phyloP scores from a whole-genome alignment of 2,329 filamentous ascomycete genomes.

The Neofusicoccum laricinum region DNA sequence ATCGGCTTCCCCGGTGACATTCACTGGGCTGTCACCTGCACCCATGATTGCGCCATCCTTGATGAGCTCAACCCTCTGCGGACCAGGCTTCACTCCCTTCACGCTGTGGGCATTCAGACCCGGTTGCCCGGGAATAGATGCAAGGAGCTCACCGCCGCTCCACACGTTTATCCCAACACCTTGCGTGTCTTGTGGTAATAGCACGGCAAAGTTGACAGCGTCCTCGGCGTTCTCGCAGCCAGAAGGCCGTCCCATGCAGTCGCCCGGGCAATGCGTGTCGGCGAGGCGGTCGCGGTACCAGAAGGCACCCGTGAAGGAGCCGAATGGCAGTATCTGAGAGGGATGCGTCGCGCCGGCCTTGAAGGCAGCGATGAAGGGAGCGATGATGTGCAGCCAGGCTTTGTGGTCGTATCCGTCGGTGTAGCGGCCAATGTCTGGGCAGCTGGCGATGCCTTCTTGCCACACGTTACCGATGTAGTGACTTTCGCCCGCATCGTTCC shows the following conservation, averaged over 20 bases:
- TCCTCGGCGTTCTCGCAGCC: conserved; percentile 10
- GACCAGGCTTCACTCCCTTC: conserved; percentile 1
- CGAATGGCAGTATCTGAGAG: conserved; percentile 6
- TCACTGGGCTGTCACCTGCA: neutral
- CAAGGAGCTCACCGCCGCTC: conserved; percentile 8
- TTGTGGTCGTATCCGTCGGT: conserved; percentile 34
- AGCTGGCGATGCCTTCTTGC: conserved; percentile 29
- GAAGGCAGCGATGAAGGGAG: conserved; percentile 37
- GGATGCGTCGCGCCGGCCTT: conserved; percentile 30
- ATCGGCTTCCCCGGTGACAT: conserved; percentile 1
- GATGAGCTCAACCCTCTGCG: conserved; percentile 10
- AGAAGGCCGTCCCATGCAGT: conserved; percentile 6
- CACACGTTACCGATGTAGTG: conserved; percentile 43
- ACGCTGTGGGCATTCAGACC: conserved; percentile 15
- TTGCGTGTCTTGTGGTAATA: neutral
- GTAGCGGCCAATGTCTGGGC: conserved; percentile 25
- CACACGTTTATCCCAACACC: conserved; percentile 9
- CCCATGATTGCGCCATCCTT: conserved; percentile 1
- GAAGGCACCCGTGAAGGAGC: conserved; percentile 4
- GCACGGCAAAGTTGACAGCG: conserved; percentile 10
- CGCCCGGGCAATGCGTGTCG: conserved; percentile 1
- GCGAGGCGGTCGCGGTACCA: conserved; percentile 15
- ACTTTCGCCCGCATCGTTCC: conserved; percentile 41
- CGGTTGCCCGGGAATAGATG: neutral
- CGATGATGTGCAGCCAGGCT: conserved; percentile 35